Base-by-base conservation (phyloP, 2,329 filamentous ascomycete genomes). In the Claviceps africana region DNA sequence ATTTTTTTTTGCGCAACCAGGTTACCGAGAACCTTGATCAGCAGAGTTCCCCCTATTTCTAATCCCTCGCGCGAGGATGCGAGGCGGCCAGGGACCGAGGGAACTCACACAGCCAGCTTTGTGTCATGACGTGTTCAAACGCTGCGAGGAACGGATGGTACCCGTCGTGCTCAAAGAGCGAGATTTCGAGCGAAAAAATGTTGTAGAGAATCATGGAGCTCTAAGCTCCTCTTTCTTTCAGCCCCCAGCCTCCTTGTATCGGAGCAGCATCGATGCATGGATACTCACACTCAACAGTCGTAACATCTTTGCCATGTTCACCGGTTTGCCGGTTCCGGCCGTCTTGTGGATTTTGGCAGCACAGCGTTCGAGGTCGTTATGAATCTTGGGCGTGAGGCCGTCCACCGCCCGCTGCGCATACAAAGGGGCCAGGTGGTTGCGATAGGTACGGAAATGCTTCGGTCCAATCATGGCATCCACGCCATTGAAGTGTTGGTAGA, bases 191-290 rank as follows among this genome's bases (percentile, higher is more conserved):
- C 10, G 48, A 51, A n/a, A 45, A 51, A 1, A 51, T 9, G 8
- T 28, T 51, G 8, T 51, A 13, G 30, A 51, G 49, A 21, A 51
- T 51, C 42, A 51, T 51, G n/a, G 49, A 51, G 17, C 40, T 51
- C 49, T 51, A n/a, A n/a, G n/a, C n/a, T n/a, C n/a, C n/a, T n/a
- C n/a, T n/a, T n/a, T n/a, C n/a, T n/a, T n/a, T n/a, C n/a, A n/a
- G n/a, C n/a, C n/a, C n/a, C n/a, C n/a, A n/a, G n/a, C n/a, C n/a
- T n/a, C n/a, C n/a, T n/a, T n/a, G n/a, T n/a, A n/a, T n/a, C n/a
- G n/a, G n/a, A n/a, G n/a, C n/a, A n/a, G n/a, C n/a, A n/a, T n/a
- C n/a, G n/a, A 22, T 28, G 2, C 19, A 25, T 47, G 9, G 25
- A 39, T 6, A 39, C 47, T 28, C 19, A 48, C 47, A 15, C 47